Percentiles rank a stretch among this genome's conserved stretches.
phyloP scores from a whole-genome alignment of 768 basidiomycete species.

The Lactarius sanguifluus region DNA sequence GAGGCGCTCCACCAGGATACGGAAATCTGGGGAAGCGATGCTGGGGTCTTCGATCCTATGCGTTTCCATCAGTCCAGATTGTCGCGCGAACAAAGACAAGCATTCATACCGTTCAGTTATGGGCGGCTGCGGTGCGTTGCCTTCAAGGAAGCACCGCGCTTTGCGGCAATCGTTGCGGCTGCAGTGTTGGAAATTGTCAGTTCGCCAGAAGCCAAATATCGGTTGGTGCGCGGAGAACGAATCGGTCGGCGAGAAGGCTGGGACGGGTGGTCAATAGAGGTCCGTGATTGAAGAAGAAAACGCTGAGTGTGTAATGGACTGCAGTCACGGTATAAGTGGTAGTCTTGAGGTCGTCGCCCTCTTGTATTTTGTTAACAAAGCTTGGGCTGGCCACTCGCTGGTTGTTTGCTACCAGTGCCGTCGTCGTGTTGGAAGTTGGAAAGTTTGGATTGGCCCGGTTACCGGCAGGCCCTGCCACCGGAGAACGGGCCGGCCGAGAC shows the following conservation, averaged over 20 bases:
- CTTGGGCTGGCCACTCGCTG: no score
- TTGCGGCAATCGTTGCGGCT: conserved; percentile 49
- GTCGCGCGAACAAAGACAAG: conserved; percentile 27
- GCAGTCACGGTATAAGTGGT: no score
- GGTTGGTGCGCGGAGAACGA: conserved; percentile 30
- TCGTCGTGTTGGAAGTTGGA: no score
- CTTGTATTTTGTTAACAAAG: no score
- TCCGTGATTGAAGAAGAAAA: background rate
- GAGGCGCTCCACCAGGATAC: conserved; percentile 31
- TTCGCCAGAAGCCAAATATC: conserved; percentile 34
- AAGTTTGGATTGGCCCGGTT: no score
- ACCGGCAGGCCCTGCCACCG: no score
- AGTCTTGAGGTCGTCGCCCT: no score
- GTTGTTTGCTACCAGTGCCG: no score
- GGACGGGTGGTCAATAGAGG: conserved; percentile 43
- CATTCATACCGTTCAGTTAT: conserved; percentile 48
- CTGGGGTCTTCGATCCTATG: conserved; percentile 45
- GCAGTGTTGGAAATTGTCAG: conserved; percentile 42
- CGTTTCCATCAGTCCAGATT: conserved; percentile 38
- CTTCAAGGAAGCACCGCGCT: conserved; percentile 49
- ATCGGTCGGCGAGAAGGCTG: conserved; percentile 46
- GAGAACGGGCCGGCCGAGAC: no score
- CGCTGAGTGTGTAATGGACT: background rate
- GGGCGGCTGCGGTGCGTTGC: conserved; percentile 50
- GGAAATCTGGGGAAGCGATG: conserved; percentile 40